Evolutionary conservation across 2,329 filamentous ascomycete genomes (phyloP), one percentile per base, ranked within the genome.

Genomic region (Pseudocercospora fijiensis): DNA sequence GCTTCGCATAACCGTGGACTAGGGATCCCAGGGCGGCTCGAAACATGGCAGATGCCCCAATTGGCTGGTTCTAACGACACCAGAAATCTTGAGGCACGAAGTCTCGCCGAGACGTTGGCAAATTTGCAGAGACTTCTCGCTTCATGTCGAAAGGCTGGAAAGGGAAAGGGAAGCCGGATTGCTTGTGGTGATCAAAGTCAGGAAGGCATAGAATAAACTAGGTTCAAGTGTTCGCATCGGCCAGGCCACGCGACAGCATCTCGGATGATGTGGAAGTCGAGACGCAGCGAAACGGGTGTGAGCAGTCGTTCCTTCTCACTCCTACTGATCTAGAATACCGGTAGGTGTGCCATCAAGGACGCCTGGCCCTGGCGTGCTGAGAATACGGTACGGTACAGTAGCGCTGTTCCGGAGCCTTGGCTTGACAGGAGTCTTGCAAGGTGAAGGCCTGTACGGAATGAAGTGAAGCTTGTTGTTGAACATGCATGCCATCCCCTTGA

Each of bases 111-210:
- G 22, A 53, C 24, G 49, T 53, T 53, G 49, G 49, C 49, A 53
- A 53, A 53, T 53, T 53, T 53, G 49, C 26, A 30, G 49, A 53
- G 13, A 53, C 49, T 53, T 53, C 49, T 53, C 49, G 49, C 49
- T 27, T 53, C 26, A 53, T 53, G 20, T 53, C 49, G 49, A 53
- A 16, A n/a, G 24, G 24, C 26, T 28, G 7, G 10, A 53, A 28
- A 30, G 16, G 8, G 41, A 37, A 37, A 8, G 33, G 16, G 49
- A 53, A 53, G 49, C 49, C 49, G 22, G 49, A 53, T 3, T 53
- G 49, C 22, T 53, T 24, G 22, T 53, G 49, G 18, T 49, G 45
- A 49, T 49, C 45, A 49, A 24, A 24, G 45, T 11, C 22, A 49
- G 22, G 45, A 24, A 26, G 18, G n/a, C n/a, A n/a, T n/a, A n/a